Percentiles rank a stretch among this genome's conserved stretches.
Evolutionary conservation across 2,329 filamentous ascomycete species (phyloP).

Genomic region (Pezicula carpinea): DNA sequence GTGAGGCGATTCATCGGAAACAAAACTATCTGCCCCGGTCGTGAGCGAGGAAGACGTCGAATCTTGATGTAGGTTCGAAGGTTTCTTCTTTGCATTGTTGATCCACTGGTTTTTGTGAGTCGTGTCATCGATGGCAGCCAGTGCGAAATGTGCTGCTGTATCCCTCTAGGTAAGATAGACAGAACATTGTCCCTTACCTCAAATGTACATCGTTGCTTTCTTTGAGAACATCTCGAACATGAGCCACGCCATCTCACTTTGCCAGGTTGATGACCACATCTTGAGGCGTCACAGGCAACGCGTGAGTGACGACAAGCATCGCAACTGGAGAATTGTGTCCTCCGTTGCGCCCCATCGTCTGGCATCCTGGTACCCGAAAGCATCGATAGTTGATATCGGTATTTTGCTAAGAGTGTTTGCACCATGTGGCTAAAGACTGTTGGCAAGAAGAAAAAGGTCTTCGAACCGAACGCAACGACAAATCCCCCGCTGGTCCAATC

Average conservation of each 20-base stretch:
- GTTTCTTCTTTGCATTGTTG: not conserved
- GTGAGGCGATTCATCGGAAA: not conserved
- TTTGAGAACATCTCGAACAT: conserved; percentile 13
- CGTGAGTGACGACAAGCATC: conserved; percentile 29
- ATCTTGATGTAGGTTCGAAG: not conserved
- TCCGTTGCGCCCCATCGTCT: not conserved
- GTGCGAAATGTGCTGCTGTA: not conserved
- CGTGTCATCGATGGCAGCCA: not conserved
- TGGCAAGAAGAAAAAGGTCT: no score
- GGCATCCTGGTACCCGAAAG: not conserved
- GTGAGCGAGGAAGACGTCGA: not conserved
- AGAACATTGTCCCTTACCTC: conserved; percentile 8
- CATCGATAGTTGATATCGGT: no score
- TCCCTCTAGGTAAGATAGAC: no score
- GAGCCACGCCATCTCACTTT: conserved; percentile 5
- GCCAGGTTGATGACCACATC: conserved; percentile 10
- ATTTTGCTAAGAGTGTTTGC: no score
- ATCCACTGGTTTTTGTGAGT: not conserved
- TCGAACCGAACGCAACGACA: no score
- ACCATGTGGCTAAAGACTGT: no score
- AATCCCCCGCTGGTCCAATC: no score
- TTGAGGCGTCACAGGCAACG: conserved; percentile 28
- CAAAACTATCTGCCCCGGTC: not conserved
- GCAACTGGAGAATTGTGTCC: conserved; percentile 31
- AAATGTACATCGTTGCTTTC: conserved; percentile 14